Evolutionary conservation across 2,329 filamentous ascomycete genomes (phyloP).

Genomic region (Pestalotiopsis sp.): DNA sequence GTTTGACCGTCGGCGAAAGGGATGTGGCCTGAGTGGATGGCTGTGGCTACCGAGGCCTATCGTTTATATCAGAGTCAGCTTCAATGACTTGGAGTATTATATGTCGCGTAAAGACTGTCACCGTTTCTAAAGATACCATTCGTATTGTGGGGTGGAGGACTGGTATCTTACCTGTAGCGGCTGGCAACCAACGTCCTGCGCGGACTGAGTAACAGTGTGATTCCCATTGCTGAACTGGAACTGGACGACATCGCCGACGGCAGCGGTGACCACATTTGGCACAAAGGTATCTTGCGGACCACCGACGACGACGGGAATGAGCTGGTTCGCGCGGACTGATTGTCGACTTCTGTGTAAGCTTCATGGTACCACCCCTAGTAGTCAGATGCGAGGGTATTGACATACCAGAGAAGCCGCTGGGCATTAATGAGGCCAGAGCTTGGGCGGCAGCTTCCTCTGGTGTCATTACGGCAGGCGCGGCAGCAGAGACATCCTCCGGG

Average conservation of each 20-base stretch:
- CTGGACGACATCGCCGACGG: constrained; percentile 40
- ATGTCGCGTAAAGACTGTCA: too few species aligned
- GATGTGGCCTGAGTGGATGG: constrained; percentile 44
- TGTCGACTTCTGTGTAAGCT: not conserved
- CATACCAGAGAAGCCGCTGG: constrained; percentile 1
- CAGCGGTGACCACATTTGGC: constrained; percentile 36
- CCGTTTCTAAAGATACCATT: too few species aligned
- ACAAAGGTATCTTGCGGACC: constrained; percentile 39
- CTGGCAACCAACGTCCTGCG: constrained; percentile 36
- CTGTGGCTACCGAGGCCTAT: constrained; percentile 27
- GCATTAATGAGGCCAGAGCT: constrained; percentile 7
- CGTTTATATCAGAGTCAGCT: not conserved
- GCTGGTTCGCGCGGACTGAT: constrained; percentile 17
- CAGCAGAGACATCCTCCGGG: not conserved
- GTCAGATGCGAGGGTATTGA: not conserved
- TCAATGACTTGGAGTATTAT: not conserved
- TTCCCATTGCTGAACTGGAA: constrained; percentile 47
- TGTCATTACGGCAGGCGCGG: not conserved
- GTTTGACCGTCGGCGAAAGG: constrained; percentile 37
- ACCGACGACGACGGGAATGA: constrained; percentile 40
- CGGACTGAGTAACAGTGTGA: constrained; percentile 45
- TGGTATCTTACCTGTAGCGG: constrained; percentile 33
- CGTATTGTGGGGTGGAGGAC: too few species aligned
- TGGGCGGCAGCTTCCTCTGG: constrained; percentile 13
- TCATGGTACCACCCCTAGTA: not conserved